Evolutionary conservation across 495 filamentous ascomycete genomes (phyloP).

Genomic region (Ramalina intermedia): DNA sequence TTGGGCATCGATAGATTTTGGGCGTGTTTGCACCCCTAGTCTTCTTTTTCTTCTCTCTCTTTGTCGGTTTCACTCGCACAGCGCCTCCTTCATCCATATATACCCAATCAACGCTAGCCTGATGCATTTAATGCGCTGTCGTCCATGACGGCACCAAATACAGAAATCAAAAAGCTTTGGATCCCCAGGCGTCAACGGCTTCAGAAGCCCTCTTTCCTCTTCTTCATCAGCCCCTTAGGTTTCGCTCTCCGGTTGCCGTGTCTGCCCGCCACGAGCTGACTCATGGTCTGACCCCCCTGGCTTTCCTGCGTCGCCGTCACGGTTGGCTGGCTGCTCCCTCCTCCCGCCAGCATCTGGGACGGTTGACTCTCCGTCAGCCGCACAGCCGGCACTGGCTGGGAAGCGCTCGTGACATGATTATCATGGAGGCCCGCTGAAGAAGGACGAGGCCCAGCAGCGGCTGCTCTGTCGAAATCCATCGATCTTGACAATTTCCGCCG

Average conservation of each 20-base stretch:
- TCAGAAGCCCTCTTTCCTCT: conserved; percentile 31
- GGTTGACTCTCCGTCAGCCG: conserved; percentile 29
- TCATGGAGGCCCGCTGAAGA: too few relatives aligned
- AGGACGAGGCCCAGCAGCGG: too few relatives aligned
- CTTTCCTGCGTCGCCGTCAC: conserved; percentile 16
- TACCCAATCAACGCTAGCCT: conserved; percentile 1
- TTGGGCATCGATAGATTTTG: conserved; percentile 47
- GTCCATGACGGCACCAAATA: not conserved
- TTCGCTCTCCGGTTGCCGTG: conserved; percentile 19
- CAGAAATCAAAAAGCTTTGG: not conserved
- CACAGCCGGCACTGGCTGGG: conserved; percentile 11
- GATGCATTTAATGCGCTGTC: not conserved
- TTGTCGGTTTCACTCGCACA: not conserved
- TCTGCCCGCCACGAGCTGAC: conserved; percentile 24
- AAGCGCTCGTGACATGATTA: not conserved
- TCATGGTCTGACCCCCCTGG: conserved; percentile 35
- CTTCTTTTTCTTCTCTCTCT: not conserved
- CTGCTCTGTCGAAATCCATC: not conserved
- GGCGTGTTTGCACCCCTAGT: too few relatives aligned
- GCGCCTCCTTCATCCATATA: not conserved
- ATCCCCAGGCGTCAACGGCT: not conserved
- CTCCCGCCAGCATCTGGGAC: conserved; percentile 7
- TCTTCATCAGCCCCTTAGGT: conserved; percentile 16
- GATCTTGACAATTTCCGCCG: conserved; percentile 18
- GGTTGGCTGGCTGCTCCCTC: conserved; percentile 27